A percentile compares a stretch with the other conserved stretches of the same genome.
Conservation (phyloP, 2,329 filamentous ascomycete genomes). For the Fusarium austroafricanum region DNA sequence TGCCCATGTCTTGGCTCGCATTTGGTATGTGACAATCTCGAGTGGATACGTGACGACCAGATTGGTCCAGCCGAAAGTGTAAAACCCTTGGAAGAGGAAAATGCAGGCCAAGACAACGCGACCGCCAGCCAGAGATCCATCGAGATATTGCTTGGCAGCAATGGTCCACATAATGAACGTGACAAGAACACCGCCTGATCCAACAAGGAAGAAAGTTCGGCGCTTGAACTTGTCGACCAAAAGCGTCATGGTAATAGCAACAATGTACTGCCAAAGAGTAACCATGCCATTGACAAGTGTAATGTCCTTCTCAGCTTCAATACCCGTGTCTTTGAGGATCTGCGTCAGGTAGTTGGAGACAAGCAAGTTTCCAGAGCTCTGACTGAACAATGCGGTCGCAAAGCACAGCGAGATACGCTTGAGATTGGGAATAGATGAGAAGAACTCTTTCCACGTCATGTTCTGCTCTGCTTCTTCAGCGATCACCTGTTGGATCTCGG, state of each 20-base stretch:
- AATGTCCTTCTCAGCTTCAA: conserved; percentile 53
- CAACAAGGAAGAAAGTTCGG: conserved; percentile 54
- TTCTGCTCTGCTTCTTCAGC: conserved; percentile 57
- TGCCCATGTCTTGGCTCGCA: conserved; percentile 57
- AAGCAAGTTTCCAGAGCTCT: conserved; percentile 56
- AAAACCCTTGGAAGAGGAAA: conserved; percentile 57
- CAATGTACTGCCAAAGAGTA: conserved; percentile 57
- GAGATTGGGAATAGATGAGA: conserved; percentile 53
- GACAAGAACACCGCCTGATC: conserved; percentile 53
- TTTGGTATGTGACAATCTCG: conserved; percentile 56
- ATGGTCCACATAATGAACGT: conserved; percentile 56
- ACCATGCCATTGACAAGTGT: conserved; percentile 57
- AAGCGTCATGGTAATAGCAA: conserved; percentile 52
- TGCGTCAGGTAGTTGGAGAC: conserved; percentile 57
- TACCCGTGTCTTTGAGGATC: conserved; percentile 54
- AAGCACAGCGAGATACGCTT: conserved; percentile 57
- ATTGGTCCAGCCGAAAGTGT: conserved; percentile 58
- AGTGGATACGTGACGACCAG: conserved; percentile 58
- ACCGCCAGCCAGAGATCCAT: conserved; percentile 48
- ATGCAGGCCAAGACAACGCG: conserved; percentile 56
- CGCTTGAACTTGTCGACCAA: conserved; percentile 53
- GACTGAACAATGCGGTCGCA: conserved; percentile 54
- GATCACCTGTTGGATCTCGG: conserved; percentile 63
- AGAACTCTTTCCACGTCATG: conserved; percentile 57
- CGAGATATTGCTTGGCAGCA: conserved; percentile 53